Base-by-base conservation (phyloP, 2,329 filamentous ascomycete species). In the Stachybotrys chartarum region DNA sequence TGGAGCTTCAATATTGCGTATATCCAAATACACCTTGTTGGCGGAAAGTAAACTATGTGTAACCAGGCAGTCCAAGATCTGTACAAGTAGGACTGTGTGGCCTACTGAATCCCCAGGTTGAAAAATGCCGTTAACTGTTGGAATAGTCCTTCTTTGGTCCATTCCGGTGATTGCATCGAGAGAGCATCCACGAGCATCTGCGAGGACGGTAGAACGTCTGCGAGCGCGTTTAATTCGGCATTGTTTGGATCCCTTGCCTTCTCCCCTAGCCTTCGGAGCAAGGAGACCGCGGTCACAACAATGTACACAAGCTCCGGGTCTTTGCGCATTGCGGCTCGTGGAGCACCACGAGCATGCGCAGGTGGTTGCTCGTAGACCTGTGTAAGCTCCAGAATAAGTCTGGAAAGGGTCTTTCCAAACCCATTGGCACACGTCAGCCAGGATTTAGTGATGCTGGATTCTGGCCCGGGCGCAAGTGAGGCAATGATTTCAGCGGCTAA, bases 401-500 rank as follows among this genome's bases (percentile, higher is more conserved):
- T 82, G 55, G 93, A 82, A 7, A 97, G 78, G 62, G 87, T 92
- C 56, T 88, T 83, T 1, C 90, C 87, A 69, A 96, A 94, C 0
- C 89, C 90, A 63, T 95, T 91, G 47, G 87, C 84, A 4, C 89
- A 91, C 45, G 86, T 84, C 7, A 97, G 80, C 92, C 94, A 97
- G 0, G 82, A 78, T 55, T 84, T 83, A 5, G 92, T 87, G 7
- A 97, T 73, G 5, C 83, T 81, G 16, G 80, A 81, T 60, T 95
- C 91, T n/a, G 83, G 79, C 5, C 81, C 81, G 3, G 87, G 87
- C 3, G 85, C 83, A 12, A 97, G 77, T 10, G 86, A 86, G 0
- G 91, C 85, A 3, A 97, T 75, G 53, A 97, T 95, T 62, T 97
- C 92, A 0, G 91, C 92, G 1, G 91, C 89, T 6, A 97, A 78